Evolutionary conservation across 768 basidiomycete genomes (phyloP).

Genomic region (Lentinula sp.): DNA sequence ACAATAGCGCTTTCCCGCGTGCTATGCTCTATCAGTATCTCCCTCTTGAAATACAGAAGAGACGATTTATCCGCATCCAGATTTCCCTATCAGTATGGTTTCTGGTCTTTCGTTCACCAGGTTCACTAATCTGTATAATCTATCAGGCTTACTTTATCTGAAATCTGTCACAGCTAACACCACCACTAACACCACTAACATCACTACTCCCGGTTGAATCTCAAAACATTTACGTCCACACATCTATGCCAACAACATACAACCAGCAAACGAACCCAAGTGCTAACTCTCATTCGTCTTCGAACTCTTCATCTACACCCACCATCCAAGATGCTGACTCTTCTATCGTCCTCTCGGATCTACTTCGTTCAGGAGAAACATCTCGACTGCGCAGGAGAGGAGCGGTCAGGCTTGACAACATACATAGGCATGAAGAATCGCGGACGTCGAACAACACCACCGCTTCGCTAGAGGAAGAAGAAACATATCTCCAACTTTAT

Average conservation of each 20-base stretch:
- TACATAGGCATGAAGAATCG: not conserved
- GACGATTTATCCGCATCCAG: too few relatives aligned
- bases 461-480: not conserved
- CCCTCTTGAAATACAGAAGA: too few relatives aligned
- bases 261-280: not conserved
- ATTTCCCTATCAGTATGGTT: not conserved
- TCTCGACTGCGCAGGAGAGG: conserved; percentile 69
- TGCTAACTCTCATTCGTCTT: not conserved
- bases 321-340: conserved; percentile 47
- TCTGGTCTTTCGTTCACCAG: not conserved
- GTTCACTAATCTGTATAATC: not conserved
- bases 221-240: not conserved
- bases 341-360: conserved; percentile 65
- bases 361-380: conserved; percentile 68
- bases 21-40: too few relatives aligned
- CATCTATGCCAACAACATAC: conserved; percentile 2
- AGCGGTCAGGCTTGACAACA: conserved; percentile 57
- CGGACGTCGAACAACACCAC: not conserved
- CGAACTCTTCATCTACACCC: not conserved
- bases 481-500: not conserved
- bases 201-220: not conserved
- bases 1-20: too few relatives aligned
- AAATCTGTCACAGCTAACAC: not conserved
- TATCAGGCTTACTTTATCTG: not conserved
- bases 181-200: not conserved